Base-by-base conservation (phyloP, 2,329 filamentous ascomycete genomes). In the Chrysosphaeria jannelii region DNA sequence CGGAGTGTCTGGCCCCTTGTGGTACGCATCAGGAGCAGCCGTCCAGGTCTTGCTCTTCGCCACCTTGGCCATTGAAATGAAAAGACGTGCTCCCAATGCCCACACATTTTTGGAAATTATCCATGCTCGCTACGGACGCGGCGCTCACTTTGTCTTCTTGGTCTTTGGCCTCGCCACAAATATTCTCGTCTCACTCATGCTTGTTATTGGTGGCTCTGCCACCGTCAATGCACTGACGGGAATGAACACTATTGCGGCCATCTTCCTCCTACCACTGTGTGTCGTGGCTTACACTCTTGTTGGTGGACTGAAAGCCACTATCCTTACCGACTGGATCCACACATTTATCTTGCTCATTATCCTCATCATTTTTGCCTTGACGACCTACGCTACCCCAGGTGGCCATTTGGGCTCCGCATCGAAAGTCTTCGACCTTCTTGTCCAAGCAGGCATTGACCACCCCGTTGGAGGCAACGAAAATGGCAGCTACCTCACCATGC, bases 11-110 rank as follows among this genome's bases (percentile, higher is more conserved):
- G 63, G 60, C 9, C 47, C 48, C 7, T 54, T 56, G 21, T 61
- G 54, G 55, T 67, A 67, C 35, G 60, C 57, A 1, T 56, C 50
- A 2, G 59, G 67, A n/a, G 75, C 74, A 8, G 78, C 69, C 0
- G 72, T 85, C 5, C 75, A 88, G 39, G 79, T 91, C 34, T 54
- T 90, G 14, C 52, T 91, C 2, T 90, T 91, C 35, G 76, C 79
- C 2, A 88, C 76, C 0, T 55, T 90, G 14, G 78, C 78, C 14
- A 90, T 90, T 34, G 75, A 88, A 41, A 46, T 90, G 24, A 91
- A 90, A 50, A 55, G 72, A 32, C 62, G 72, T 26, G 74, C 76
- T 0, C 78, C 78, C 0, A 88, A 89, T 37, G 78, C 76, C 1
- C 78, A 90, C 34, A 67, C 61, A 0, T 79, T 76, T 41, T 58